phyloP scores from a whole-genome alignment of 108 stramenopile species.

The Cylindrotheca closterium region DNA sequence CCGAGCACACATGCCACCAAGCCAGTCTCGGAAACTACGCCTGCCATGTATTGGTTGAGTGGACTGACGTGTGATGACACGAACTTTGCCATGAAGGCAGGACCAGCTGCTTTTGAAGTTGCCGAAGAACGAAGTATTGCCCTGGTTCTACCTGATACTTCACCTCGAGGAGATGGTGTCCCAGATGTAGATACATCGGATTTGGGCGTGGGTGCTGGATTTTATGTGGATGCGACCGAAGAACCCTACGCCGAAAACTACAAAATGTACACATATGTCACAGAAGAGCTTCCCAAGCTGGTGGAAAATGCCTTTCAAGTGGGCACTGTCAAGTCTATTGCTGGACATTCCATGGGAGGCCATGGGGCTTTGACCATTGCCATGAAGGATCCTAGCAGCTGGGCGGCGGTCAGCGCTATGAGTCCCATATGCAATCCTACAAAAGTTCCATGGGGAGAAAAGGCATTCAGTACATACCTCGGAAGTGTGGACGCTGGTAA shows the following conservation, averaged over 20 bases:
- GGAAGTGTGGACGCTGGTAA: slow-evolving; percentile 56
- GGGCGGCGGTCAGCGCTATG: slow-evolving; percentile 71
- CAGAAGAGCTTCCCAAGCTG: slow-evolving; percentile 48
- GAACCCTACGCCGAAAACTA: slow-evolving; percentile 28
- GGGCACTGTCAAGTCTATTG: slow-evolving; percentile 21
- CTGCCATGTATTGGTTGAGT: slow-evolving; percentile 54
- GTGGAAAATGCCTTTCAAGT: slow-evolving; percentile 9
- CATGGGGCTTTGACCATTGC: slow-evolving; percentile 86
- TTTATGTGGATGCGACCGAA: slow-evolving; percentile 72
- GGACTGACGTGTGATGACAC: slow-evolving; percentile 95
- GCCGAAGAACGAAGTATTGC: slow-evolving; percentile 71
- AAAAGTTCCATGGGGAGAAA: slow-evolving; percentile 82
- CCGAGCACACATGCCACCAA: background rate
- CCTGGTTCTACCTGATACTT: slow-evolving; percentile 66
- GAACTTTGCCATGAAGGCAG: slow-evolving; percentile 68
- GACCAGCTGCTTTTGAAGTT: slow-evolving; percentile 42
- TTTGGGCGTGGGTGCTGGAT: slow-evolving; percentile 73
- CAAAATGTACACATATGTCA: slow-evolving; percentile 74
- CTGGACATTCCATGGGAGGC: slow-evolving; percentile 83
- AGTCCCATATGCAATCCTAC: slow-evolving; percentile 86
- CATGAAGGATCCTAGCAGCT: slow-evolving; percentile 53
- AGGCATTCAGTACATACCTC: slow-evolving; percentile 83
- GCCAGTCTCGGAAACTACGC: background rate
- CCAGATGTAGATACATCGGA: slow-evolving; percentile 60
- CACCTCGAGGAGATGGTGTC: slow-evolving; percentile 48